phyloP scores from a whole-genome alignment of 257 asterid species.

The Lycium ferocissimum region DNA sequence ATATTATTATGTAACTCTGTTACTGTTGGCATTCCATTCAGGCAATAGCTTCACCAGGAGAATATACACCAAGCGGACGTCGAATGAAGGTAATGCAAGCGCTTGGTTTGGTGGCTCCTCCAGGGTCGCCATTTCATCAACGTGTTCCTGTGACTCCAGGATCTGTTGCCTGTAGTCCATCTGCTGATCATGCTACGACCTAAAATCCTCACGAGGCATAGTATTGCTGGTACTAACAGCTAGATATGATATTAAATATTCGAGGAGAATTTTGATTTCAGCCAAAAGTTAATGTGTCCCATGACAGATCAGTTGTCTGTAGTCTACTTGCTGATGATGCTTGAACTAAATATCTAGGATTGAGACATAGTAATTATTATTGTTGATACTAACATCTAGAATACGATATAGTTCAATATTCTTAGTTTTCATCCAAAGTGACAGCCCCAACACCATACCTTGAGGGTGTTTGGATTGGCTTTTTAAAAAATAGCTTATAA shows the following conservation, averaged over 20 bases:
- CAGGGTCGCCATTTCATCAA: not conserved
- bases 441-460: too few species aligned
- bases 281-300: not conserved
- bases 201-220: not conserved
- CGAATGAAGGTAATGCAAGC: not conserved
- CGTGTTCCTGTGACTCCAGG: not conserved
- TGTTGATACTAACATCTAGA: not conserved
- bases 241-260: not conserved
- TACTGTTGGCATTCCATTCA: constrained; percentile 13
- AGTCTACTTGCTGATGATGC: constrained; percentile 8
- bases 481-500: too few species aligned
- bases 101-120: constrained; percentile 7
- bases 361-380: not conserved
- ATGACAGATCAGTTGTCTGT: not conserved
- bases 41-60: not conserved
- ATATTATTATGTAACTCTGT: not conserved
- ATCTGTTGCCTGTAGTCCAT: not conserved
- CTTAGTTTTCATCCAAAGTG: too few species aligned
- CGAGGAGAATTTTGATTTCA: not conserved
- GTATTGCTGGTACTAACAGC: not conserved
- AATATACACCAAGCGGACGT: not conserved
- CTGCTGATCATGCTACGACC: not conserved
- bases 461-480: too few species aligned
- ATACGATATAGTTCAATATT: not conserved
- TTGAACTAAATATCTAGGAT: not conserved